Evolutionary conservation across 768 basidiomycete species (phyloP), one percentile per base, ranked within the genome.

Genomic region (Lactarius indigo): DNA sequence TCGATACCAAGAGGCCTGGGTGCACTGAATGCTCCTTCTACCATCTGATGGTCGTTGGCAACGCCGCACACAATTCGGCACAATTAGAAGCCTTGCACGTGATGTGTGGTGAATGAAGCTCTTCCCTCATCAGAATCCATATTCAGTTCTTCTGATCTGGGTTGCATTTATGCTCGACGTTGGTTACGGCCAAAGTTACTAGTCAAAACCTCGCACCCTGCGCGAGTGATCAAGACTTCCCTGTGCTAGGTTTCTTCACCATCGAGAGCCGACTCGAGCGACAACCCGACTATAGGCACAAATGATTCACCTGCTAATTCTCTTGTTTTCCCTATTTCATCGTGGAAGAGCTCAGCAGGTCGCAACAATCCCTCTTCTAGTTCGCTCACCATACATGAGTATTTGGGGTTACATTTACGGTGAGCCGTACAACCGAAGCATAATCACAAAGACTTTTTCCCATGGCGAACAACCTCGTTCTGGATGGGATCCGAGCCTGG

Each of bases 331-430:
- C 20, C 5, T 60, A 41, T 66, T 59, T 18, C 20, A 3, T 13
- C 12, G 26, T 37, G 64, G 28, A 33, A 50, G 12, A 33, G 59
- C 67, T 2, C 59, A 59, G 52, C 57, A 63, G 35, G 28, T 9
- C 33, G 33, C 13, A 10, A 59, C 68, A 41, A 52, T 74, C 39
- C 75, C 75, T 33, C 69, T 75, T n/a, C 64, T 70, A 23, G 69
- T 74, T 35, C 71, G 74, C 17, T 73, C 74, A 9, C 74, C 75
- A 13, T 72, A 72, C 59, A 57, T 74, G 31, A 72, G 58, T 18
- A 64, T 59, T 42, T 75, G 74, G 33, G 33, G 33, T 35, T 9
- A 10, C 33, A 9, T 35, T 12, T 35, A 9, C n/a, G n/a, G n/a
- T n/a, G n/a, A n/a, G n/a, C 33, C 33, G 33, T 33, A 6, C 9